Evolutionary conservation across 495 filamentous ascomycete species (phyloP).

Genomic region (Penicillium roqueforti): DNA sequence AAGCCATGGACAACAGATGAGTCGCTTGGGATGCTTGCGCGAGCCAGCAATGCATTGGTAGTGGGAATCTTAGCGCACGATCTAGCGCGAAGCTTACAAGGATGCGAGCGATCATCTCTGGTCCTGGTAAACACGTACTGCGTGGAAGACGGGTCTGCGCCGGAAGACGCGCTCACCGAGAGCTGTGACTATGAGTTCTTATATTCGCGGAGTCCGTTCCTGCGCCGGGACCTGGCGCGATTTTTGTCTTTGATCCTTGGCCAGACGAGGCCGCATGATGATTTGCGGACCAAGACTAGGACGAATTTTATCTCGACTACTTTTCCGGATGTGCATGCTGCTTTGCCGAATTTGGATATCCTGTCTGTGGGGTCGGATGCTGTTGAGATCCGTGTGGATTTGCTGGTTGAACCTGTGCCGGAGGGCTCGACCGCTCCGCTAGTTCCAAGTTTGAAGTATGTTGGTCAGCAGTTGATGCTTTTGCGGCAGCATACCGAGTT

Average conservation of each 20-base stretch:
- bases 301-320: slow-evolving; percentile 84
- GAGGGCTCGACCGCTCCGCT: slow-evolving; percentile 49
- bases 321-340: slow-evolving; percentile 78
- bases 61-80: slow-evolving; percentile 53
- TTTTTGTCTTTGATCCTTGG: slow-evolving; percentile 75
- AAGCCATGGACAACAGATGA: slow-evolving; percentile 57
- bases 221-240: slow-evolving; percentile 68
- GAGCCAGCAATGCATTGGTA: slow-evolving; percentile 49
- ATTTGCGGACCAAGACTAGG: slow-evolving; percentile 66
- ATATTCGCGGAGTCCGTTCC: slow-evolving; percentile 65
- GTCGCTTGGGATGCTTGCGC: slow-evolving; percentile 47
- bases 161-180: slow-evolving; percentile 58
- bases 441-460: slow-evolving; percentile 75
- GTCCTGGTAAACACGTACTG: slow-evolving; percentile 70
- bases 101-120: slow-evolving; percentile 43
- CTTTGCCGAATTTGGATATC: slow-evolving; percentile 80
- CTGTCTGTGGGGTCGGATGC: slow-evolving; percentile 80
- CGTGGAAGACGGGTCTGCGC: slow-evolving; percentile 63
- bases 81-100: slow-evolving; percentile 49
- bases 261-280: slow-evolving; percentile 68
- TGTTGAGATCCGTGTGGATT: slow-evolving; percentile 76
- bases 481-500: slow-evolving; percentile 76
- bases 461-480: slow-evolving; percentile 79
- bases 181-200: slow-evolving; percentile 78
- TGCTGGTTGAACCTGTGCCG: slow-evolving; percentile 64